phyloP scores from a whole-genome alignment of 345 rosid species.

The Pistacia vera region DNA sequence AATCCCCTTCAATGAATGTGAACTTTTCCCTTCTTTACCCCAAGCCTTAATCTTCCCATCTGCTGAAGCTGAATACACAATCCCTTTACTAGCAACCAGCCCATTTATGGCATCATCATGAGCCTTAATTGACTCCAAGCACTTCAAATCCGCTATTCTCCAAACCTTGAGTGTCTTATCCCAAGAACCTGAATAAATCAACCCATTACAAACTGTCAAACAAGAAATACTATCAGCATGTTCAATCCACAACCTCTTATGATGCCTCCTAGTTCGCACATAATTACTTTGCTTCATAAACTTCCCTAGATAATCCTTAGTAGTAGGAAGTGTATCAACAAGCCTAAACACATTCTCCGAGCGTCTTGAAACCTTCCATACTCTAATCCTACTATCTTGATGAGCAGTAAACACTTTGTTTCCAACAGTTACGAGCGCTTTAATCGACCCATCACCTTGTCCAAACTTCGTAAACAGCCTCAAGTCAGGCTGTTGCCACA shows the following conservation, averaged over 20 bases:
- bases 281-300: constrained; percentile 90
- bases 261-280: constrained; percentile 68
- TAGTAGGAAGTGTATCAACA: constrained; percentile 80
- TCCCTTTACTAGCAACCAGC: constrained; percentile 61
- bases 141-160: constrained; percentile 82
- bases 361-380: constrained; percentile 82
- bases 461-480: constrained; percentile 87
- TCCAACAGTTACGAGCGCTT: constrained; percentile 70
- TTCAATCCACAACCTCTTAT: constrained; percentile 73
- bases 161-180: constrained; percentile 94
- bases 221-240: constrained; percentile 93
- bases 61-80: constrained; percentile 86
- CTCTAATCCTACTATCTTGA: constrained; percentile 87
- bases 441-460: constrained; percentile 87
- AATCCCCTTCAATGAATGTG: constrained; percentile 75
- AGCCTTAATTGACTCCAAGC: constrained; percentile 83
- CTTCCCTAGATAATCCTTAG: constrained; percentile 75
- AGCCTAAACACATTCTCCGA: constrained; percentile 72
- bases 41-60: constrained; percentile 91
- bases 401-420: constrained; percentile 83
- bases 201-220: constrained; percentile 59
- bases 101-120: constrained; percentile 88
- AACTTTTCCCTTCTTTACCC: constrained; percentile 60
- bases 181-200: constrained; percentile 91
- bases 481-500: constrained; percentile 98